These are phyloP conservation scores for Dactylellina cionopaga DNA, from an alignment of 2,329 filamentous ascomycete species.

Conservation along the genomic window DNA sequence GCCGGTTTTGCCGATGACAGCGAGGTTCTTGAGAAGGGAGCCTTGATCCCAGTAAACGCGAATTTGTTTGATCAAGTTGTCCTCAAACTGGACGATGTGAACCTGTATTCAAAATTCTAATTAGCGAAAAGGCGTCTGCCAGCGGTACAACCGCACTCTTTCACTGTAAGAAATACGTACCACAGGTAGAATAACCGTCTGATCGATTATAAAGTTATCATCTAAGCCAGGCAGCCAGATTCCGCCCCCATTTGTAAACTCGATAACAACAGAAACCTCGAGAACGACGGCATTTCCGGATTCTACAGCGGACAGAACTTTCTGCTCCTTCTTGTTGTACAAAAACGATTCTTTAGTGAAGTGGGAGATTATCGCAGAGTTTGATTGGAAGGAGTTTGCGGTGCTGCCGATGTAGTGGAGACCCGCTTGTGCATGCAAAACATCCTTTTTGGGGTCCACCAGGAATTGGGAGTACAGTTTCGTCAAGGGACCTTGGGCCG, in stretches of 20 bases:
- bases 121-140: constrained; percentile 12
- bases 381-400: constrained; percentile 75
- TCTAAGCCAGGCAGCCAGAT: constrained; percentile 88
- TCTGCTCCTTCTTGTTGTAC: constrained; percentile 84
- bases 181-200: constrained; percentile 79
- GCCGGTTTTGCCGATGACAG: constrained; percentile 88
- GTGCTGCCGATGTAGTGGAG: constrained; percentile 87
- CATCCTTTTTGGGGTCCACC: constrained; percentile 71
- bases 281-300: constrained; percentile 74
- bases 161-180: constrained; percentile 67
- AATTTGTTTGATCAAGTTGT: constrained; percentile 84
- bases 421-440: constrained; percentile 73
- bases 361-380: constrained; percentile 84
- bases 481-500: constrained; percentile 39
- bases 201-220: constrained; percentile 91
- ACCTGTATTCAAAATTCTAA: constrained; percentile 65
- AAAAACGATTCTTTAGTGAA: constrained; percentile 72
- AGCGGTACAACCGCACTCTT: constrained; percentile 24
- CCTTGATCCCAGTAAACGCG: constrained; percentile 96
- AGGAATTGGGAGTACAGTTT: constrained; percentile 75
- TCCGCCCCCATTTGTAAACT: constrained; percentile 83
- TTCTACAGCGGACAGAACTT: constrained; percentile 78
- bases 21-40: constrained; percentile 88
- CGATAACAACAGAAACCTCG: constrained; percentile 83
- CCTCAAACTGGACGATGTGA: constrained; percentile 88